Evolutionary conservation across 1,139 yeast species (phyloP), one percentile per base, ranked within the genome.

Genomic region (Candida tetrigidarum): DNA sequence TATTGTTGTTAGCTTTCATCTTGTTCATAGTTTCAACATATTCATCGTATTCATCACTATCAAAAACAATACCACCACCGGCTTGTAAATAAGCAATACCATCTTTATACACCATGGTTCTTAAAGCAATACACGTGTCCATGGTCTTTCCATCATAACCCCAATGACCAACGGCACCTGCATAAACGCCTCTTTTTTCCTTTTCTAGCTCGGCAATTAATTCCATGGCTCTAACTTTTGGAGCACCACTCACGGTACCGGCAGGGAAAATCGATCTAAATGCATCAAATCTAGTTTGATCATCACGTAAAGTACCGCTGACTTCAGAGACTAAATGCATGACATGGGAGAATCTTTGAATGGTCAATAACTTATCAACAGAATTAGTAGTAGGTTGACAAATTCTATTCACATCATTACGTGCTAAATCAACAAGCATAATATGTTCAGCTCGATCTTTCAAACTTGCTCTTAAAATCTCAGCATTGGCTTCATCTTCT

Each of bases 151-250:
- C 90, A 59, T 90, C 96, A 62, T 91, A 93, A 1, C 96, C 92
- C 97, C 97, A 93, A 64, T 88, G 87, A 9, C 99, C 99, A n/a
- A 93, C 97, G 1, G 99, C 99, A 51, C 99, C 99, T 1, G 99
- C 99, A 62, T 93, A 93, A 11, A 92, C 92, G 36, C 99, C 99
- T 60, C 99, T 79, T 60, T 91, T 89, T 62, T 93, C 98, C 53
- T 81, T 77, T 63, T 93, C 99, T 43, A 93, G 72, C 61, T 89
- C 96, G 23, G 87, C 86, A 59, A 93, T 90, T 42, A 93, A 75
- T 65, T 92, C 96, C 99, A 93, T 93, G 8, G 99, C 99, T 55
- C 82, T 82, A 40, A 93, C 96, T 68, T 93, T 93, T 45, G 99
- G 99, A 1, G 99, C 98, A 33, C 99, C 99, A 50, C 96, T 86